Evolutionary conservation across 2,329 filamentous ascomycete species (phyloP).

Genomic region (Diaporthe sp.): DNA sequence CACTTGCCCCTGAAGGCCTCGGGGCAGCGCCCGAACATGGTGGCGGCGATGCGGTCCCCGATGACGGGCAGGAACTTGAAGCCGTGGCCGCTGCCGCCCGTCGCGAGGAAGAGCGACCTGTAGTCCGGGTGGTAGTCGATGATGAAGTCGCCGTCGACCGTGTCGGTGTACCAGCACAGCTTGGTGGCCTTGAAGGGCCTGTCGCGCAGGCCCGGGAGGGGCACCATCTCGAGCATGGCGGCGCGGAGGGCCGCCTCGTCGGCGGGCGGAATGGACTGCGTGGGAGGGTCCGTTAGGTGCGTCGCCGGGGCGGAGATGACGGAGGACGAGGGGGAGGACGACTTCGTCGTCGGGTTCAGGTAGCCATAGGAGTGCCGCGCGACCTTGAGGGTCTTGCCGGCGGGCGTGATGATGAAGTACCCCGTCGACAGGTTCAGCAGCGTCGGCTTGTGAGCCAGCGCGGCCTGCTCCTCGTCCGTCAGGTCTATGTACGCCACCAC

Average conservation of each 20-base stretch:
- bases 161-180: slow-evolving; percentile 84
- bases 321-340: slow-evolving; percentile 26
- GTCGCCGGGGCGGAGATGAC: slow-evolving; percentile 59
- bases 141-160: slow-evolving; percentile 78
- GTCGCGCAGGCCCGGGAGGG: slow-evolving; percentile 65
- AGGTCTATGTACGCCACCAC: slow-evolving; percentile 83
- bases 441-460: slow-evolving; percentile 76
- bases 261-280: slow-evolving; percentile 67
- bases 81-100: slow-evolving; percentile 74
- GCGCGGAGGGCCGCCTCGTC: slow-evolving; percentile 72
- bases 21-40: slow-evolving; percentile 61
- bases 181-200: slow-evolving; percentile 73
- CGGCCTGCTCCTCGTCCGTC: slow-evolving; percentile 76
- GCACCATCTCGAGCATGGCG: slow-evolving; percentile 73
- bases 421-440: slow-evolving; percentile 79
- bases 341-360: slow-evolving; percentile 60
- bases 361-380: slow-evolving; percentile 80
- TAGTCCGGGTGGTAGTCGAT: slow-evolving; percentile 77
- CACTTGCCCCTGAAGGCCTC: slow-evolving; percentile 69
- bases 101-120: slow-evolving; percentile 71
- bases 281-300: slow-evolving; percentile 60
- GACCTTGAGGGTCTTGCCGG: slow-evolving; percentile 73
- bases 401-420: slow-evolving; percentile 81
- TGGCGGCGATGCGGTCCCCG: slow-evolving; percentile 72
- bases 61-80: slow-evolving; percentile 80